These are phyloP conservation scores for Plasmodium relictum DNA, from an alignment of 169 alveolate species.

Conservation along the genomic window DNA sequence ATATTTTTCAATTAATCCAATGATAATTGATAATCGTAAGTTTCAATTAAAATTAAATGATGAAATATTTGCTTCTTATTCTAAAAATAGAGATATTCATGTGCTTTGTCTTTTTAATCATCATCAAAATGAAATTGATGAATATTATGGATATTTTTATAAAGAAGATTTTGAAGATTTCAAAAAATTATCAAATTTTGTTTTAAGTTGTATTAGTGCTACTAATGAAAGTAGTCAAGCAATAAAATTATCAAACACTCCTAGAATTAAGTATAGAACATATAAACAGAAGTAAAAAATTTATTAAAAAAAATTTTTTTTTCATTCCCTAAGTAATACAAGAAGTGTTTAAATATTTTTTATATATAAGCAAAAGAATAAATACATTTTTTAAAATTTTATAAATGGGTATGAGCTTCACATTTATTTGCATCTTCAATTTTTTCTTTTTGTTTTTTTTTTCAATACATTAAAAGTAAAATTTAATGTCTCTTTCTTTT, in stretches of 20 bases:
- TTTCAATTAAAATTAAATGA: slow-evolving; percentile 55
- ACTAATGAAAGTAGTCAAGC: slow-evolving; percentile 17
- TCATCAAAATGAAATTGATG: background rate
- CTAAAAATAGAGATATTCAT: slow-evolving; percentile 59
- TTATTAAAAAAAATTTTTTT: too few species aligned
- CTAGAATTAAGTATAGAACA: slow-evolving; percentile 67
- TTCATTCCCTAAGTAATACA: too few species aligned
- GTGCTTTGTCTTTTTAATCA: slow-evolving; percentile 63
- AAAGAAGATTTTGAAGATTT: slow-evolving; percentile 64
- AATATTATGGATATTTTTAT: slow-evolving; percentile 62
- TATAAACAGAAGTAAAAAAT: background rate
- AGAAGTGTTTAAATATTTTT: too few species aligned
- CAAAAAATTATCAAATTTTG: slow-evolving; percentile 40
- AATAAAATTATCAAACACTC: slow-evolving; percentile 10
- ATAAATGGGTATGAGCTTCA: too few species aligned
- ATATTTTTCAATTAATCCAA: slow-evolving; percentile 44
- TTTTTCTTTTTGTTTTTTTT: too few species aligned
- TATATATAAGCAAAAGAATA: too few species aligned
- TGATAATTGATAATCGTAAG: slow-evolving; percentile 46
- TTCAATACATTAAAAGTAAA: too few species aligned
- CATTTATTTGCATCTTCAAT: too few species aligned
- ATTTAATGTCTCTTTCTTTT: too few species aligned
- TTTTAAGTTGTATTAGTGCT: slow-evolving; percentile 48
- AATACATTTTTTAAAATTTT: too few species aligned
- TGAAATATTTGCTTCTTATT: slow-evolving; percentile 37